Conservation (phyloP, 768 basidiomycete species). For the Scleroderma bovista region DNA sequence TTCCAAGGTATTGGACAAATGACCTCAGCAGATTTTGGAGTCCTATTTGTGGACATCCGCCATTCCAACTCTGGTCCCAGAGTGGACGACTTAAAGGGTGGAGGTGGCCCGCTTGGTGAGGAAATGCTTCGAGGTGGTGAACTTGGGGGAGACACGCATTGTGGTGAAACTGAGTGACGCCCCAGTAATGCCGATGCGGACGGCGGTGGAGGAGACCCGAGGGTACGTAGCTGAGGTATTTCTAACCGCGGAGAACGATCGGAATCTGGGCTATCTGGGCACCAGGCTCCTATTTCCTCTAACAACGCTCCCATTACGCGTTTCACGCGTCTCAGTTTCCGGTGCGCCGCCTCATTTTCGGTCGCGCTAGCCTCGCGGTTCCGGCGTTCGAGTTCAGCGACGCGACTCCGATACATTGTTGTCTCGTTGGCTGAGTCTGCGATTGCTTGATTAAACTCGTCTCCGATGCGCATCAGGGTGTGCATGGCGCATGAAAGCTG, state of each 20-base stretch:
- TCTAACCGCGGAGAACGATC: neutral
- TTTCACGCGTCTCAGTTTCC: conserved; percentile 29
- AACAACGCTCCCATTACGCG: conserved; percentile 40
- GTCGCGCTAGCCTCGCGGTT: conserved; percentile 18
- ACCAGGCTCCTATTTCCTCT: conserved; percentile 31
- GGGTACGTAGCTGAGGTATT: neutral
- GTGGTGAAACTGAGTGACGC: neutral
- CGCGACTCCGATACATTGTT: conserved; percentile 19
- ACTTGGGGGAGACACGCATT: neutral
- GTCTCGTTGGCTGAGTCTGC: conserved; percentile 20
- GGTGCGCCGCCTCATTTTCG: conserved; percentile 20
- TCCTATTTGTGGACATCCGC: conserved; percentile 37
- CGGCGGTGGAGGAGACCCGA: neutral
- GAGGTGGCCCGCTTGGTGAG: conserved; percentile 2
- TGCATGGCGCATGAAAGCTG: conserved; percentile 25
- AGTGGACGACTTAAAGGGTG: conserved; percentile 2
- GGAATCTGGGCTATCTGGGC: neutral
- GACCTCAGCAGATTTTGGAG: conserved; percentile 31
- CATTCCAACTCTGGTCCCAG: conserved; percentile 24
- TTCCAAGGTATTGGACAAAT: conserved; percentile 28
- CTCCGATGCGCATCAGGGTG: conserved; percentile 23
- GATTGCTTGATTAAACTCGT: conserved; percentile 22
- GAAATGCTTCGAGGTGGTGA: neutral
- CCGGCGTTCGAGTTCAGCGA: conserved; percentile 34
- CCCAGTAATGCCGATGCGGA: neutral